Evolutionary conservation across 1,284 basidiomycete species (phyloP), one percentile per base, ranked within the genome.

Genomic region (Trametes versicolor): DNA sequence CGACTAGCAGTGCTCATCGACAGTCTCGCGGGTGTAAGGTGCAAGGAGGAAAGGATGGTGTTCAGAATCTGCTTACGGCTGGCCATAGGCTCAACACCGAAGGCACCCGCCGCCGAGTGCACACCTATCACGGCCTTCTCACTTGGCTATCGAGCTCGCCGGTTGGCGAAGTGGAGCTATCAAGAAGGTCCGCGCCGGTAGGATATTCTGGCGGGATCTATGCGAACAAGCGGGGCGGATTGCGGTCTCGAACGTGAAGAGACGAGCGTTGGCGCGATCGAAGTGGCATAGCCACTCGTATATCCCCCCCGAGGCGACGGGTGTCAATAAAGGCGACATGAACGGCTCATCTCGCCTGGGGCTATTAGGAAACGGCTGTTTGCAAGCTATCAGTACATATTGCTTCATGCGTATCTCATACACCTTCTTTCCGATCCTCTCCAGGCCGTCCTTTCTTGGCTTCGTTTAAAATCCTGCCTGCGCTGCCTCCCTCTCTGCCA

Each of bases 401-500:
- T 25, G 21, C 36, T 23, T 29, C 32, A 23, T 39, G n/a, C 34
- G 34, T 53, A 13, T 10, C 51, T 25, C 13, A 12, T 57, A 62
- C 61, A 62, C 25, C 36, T 39, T 34, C 10, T 49, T 36, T 23
- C 17, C 34, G 10, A 8, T 10, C 15, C 54, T 29, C 41, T 63
- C 1, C 15, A 3, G 17, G 15, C 49, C 55, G 41, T 39, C 47
- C 43, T 23, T 48, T 36, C 43, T 61, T 29, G 25, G 9, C 48
- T 12, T 13, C 1, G 4, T 39, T 65, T 27, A 80, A 69, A 92
- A 92, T 6, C 82, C 85, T 25, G 91, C 90, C 72, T 93, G 91
- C 12, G 83, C 83, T 49, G 88, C 87, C 54, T 85, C 87, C 63
- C 91, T 79, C 73, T 94, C 91, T 39, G 90, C 90, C 63, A 93